These are phyloP conservation scores for Trypanosoma caninum DNA, from an alignment of 208 protist species.

Conservation along the genomic window DNA sequence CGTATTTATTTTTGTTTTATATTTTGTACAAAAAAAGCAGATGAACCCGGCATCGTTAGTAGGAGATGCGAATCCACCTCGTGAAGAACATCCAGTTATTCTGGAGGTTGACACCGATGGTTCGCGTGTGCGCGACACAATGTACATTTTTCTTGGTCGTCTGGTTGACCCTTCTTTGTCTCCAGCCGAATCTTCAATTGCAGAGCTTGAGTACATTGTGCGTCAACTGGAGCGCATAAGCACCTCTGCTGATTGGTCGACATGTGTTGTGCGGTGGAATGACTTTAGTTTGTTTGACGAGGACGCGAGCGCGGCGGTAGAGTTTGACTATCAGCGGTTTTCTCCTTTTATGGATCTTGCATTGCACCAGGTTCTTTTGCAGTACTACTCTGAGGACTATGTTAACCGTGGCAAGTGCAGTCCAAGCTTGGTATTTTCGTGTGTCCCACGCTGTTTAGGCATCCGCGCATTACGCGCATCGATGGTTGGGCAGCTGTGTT, in stretches of 20 bases:
- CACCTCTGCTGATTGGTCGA: slow-evolving; percentile 68
- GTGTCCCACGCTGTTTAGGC: slow-evolving; percentile 74
- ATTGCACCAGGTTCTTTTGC: slow-evolving; percentile 64
- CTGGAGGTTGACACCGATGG: slow-evolving; percentile 76
- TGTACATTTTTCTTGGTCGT: slow-evolving; percentile 77
- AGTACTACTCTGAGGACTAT: slow-evolving; percentile 86
- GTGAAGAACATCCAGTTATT: slow-evolving; percentile 38
- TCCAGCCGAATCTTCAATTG: slow-evolving; percentile 3
- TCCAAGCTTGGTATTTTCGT: slow-evolving; percentile 79
- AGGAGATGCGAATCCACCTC: slow-evolving; percentile 53
- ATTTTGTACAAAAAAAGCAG: not conserved
- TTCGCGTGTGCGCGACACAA: slow-evolving; percentile 62
- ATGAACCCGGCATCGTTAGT: slow-evolving; percentile 54
- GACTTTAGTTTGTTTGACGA: slow-evolving; percentile 77
- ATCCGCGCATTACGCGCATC: slow-evolving; percentile 94
- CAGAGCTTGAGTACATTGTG: slow-evolving; percentile 50
- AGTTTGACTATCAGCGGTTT: slow-evolving; percentile 83
- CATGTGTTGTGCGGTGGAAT: slow-evolving; percentile 78
- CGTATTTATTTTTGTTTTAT: not conserved
- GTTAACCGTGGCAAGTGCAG: slow-evolving; percentile 63
- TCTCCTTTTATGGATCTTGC: slow-evolving; percentile 68
- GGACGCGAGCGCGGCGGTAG: slow-evolving; percentile 59
- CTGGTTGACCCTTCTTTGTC: slow-evolving; percentile 58
- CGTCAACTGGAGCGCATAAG: slow-evolving; percentile 80
- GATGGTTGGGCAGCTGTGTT: slow-evolving; percentile 93